A percentile compares a stretch with the other conserved stretches of the same genome.
Conservation (phyloP, 768 basidiomycete genomes). For the Lactarius evosmus region DNA sequence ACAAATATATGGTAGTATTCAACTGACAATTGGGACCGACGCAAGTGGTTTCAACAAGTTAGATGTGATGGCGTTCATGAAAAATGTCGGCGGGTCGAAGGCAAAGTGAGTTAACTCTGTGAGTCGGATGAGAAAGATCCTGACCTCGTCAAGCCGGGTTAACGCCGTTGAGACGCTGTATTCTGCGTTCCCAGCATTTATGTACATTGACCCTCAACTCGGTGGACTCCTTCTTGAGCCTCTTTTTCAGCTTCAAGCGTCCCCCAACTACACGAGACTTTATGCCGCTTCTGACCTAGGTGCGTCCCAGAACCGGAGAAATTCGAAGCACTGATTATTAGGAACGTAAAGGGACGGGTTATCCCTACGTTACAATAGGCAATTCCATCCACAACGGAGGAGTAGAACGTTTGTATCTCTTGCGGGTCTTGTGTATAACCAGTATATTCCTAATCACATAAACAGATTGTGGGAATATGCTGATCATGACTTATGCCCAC, state of each 20-base stretch:
- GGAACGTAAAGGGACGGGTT: background rate
- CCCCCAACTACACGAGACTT: slow-evolving; percentile 16
- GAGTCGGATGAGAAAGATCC: background rate
- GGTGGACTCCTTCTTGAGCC: slow-evolving; percentile 35
- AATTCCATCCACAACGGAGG: slow-evolving; percentile 1
- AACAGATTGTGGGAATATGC: slow-evolving; percentile 35
- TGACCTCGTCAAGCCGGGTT: slow-evolving; percentile 25
- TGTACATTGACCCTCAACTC: slow-evolving; percentile 53
- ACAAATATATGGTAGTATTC: slow-evolving; percentile 54
- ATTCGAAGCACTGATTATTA: background rate
- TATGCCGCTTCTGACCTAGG: slow-evolving; percentile 29
- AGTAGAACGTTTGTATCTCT: slow-evolving; percentile 13
- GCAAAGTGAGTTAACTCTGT: slow-evolving; percentile 38
- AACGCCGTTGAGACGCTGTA: slow-evolving; percentile 56
- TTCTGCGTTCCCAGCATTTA: slow-evolving; percentile 47
- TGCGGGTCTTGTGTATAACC: background rate
- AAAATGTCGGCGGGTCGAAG: slow-evolving; percentile 11
- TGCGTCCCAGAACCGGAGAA: background rate
- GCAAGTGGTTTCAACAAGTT: slow-evolving; percentile 47
- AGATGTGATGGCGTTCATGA: slow-evolving; percentile 55
- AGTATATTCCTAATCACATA: background rate
- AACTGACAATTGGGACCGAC: slow-evolving; percentile 52
- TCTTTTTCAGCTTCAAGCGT: slow-evolving; percentile 27
- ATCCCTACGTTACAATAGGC: slow-evolving; percentile 5
- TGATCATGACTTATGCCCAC: slow-evolving; percentile 36